Evolutionary conservation across 331 rosid genomes (phyloP).

Genomic region (Acacia concinna): DNA sequence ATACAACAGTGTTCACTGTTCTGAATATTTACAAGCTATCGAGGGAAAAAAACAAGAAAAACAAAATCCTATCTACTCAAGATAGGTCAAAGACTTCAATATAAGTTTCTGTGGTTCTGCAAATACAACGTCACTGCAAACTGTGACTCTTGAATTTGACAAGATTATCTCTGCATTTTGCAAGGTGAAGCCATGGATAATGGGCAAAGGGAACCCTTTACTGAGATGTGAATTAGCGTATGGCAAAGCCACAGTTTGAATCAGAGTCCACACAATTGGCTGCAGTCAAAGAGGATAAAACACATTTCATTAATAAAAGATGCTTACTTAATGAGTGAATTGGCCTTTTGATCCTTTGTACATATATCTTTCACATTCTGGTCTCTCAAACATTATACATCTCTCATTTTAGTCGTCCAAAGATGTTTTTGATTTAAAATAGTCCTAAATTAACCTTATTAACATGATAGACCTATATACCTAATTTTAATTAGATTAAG

Average conservation of each 20-base stretch:
- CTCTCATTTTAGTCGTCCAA: neutral
- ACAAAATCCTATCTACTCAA: neutral
- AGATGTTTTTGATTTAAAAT: neutral
- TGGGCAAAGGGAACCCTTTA: constrained; percentile 78
- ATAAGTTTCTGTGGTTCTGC: constrained; percentile 35
- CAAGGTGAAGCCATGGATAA: constrained; percentile 70
- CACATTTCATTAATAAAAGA: constrained; percentile 18
- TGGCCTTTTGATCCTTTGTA: neutral
- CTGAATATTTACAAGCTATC: constrained; percentile 32
- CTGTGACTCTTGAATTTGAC: constrained; percentile 57
- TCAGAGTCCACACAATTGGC: constrained; percentile 72
- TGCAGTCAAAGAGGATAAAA: constrained; percentile 40
- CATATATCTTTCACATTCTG: neutral
- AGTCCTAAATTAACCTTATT: neutral
- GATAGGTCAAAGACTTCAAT: constrained; percentile 8
- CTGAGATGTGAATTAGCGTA: constrained; percentile 64
- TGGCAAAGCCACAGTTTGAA: constrained; percentile 76
- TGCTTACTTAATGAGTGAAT: neutral
- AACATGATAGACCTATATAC: neutral
- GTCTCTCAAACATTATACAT: neutral
- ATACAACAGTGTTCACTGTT: constrained; percentile 12
- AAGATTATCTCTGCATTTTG: constrained; percentile 58
- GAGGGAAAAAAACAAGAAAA: neutral
- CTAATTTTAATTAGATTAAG: no score
- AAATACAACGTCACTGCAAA: constrained; percentile 62